Evolutionary conservation across 192 early-diverging fungal genomes (phyloP).

Genomic region (Pecoramyces ruminantium): DNA sequence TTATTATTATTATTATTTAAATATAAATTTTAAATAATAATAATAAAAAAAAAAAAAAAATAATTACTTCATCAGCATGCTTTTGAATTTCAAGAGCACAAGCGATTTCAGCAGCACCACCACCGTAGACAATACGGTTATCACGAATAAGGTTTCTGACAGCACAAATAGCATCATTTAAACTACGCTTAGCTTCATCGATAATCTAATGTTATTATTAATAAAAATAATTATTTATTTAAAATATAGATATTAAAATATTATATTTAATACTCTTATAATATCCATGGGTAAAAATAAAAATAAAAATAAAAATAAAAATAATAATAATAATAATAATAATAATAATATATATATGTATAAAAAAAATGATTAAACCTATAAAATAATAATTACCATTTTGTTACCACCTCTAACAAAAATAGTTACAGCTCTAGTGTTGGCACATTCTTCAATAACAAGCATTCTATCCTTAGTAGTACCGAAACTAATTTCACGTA

Average conservation of each 20-base stretch:
- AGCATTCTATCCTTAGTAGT: constrained; percentile 99
- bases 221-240: too few relatives aligned
- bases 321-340: too few relatives aligned
- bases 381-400: constrained; percentile 39
- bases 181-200: constrained; percentile 93
- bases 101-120: constrained; percentile 93
- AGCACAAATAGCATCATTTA: constrained; percentile 98
- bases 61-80: constrained; percentile 64
- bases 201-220: too few relatives aligned
- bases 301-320: too few relatives aligned
- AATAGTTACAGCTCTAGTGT: constrained; percentile 90
- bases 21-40: too few relatives aligned
- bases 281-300: background rate
- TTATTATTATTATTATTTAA: too few relatives aligned
- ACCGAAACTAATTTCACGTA: constrained; percentile 89
- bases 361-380: background rate
- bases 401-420: constrained; percentile 98
- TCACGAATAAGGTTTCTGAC: constrained; percentile 92
- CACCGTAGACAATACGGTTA: constrained; percentile 98
- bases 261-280: too few relatives aligned
- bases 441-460: constrained; percentile 98
- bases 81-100: constrained; percentile 83
- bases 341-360: too few relatives aligned
- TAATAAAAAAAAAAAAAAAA: background rate
- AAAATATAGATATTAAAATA: too few relatives aligned